phyloP scores from a whole-genome alignment of 2,329 filamentous ascomycete species.

The Penicillium fuscoglaucum region DNA sequence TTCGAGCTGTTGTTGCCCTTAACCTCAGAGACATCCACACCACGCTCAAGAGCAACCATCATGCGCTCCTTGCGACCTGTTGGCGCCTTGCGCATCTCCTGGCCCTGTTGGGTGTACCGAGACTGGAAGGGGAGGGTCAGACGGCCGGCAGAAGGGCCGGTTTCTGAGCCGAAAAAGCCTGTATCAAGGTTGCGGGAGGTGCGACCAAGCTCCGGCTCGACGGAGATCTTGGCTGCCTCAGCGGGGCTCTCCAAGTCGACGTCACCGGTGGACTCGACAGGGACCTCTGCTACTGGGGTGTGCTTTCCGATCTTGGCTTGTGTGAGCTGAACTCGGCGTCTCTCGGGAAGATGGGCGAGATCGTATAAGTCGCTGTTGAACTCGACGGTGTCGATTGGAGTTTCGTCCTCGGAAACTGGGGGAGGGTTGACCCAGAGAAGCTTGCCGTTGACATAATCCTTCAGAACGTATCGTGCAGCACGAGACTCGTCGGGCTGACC shows the following conservation, averaged over 20 bases:
- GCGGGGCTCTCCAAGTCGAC: slow-evolving; percentile 28
- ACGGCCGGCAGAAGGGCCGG: slow-evolving; percentile 61
- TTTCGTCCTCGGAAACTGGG: slow-evolving; percentile 49
- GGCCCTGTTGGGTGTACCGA: slow-evolving; percentile 81
- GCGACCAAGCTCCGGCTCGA: slow-evolving; percentile 56
- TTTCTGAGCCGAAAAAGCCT: slow-evolving; percentile 76
- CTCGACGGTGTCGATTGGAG: slow-evolving; percentile 63
- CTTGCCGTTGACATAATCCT: slow-evolving; percentile 97
- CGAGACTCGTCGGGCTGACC: slow-evolving; percentile 92
- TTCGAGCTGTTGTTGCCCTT: slow-evolving; percentile 61
- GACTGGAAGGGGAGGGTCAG: slow-evolving; percentile 81
- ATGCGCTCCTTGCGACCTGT: slow-evolving; percentile 78
- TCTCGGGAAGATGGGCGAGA: slow-evolving; percentile 74
- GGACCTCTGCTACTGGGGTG: slow-evolving; percentile 28
- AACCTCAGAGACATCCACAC: slow-evolving; percentile 78
- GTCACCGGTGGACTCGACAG: slow-evolving; percentile 29
- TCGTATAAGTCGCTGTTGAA: slow-evolving; percentile 94
- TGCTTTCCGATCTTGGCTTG: slow-evolving; percentile 48
- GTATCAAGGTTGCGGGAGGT: slow-evolving; percentile 81
- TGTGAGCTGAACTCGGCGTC: slow-evolving; percentile 64
- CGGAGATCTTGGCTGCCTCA: slow-evolving; percentile 16
- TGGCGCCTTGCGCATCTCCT: slow-evolving; percentile 69
- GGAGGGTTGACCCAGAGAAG: slow-evolving; percentile 89
- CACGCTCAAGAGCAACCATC: slow-evolving; percentile 79
- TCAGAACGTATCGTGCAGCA: slow-evolving; percentile 84